Percentiles rank a stretch among this genome's conserved stretches.
These are phyloP conservation scores for Myriosclerotinia scirpicola DNA, from an alignment of 2,329 filamentous ascomycete genomes.

Conservation along the genomic window DNA sequence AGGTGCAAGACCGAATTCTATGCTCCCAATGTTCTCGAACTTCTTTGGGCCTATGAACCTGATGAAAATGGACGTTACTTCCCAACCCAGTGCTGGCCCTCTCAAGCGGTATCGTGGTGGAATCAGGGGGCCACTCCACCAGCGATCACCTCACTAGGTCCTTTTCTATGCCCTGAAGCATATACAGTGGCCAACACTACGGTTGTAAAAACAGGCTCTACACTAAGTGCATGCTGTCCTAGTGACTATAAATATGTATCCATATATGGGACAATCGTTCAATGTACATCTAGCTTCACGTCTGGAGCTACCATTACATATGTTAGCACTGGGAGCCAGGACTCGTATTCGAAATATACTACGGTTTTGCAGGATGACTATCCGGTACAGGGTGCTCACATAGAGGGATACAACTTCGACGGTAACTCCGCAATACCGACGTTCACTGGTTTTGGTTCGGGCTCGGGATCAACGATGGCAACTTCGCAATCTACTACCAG, in stretches of 20 bases:
- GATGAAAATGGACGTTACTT: not conserved
- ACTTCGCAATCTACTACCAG: not conserved
- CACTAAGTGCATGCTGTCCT: slow-evolving; percentile 17
- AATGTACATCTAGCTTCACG: slow-evolving; percentile 7
- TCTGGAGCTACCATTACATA: slow-evolving; percentile 16
- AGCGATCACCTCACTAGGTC: slow-evolving; percentile 9
- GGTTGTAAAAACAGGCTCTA: not conserved
- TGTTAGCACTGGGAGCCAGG: not conserved
- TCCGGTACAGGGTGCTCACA: not conserved
- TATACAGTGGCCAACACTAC: slow-evolving; percentile 4
- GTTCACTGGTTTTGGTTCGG: slow-evolving; percentile 11
- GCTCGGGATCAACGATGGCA: not conserved
- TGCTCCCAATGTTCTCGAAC: not conserved
- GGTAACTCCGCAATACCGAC: slow-evolving; percentile 11
- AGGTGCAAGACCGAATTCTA: slow-evolving; percentile 8
- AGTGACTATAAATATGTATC: not conserved
- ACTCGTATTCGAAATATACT: not conserved
- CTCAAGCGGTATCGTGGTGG: slow-evolving; percentile 12
- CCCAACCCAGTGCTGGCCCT: slow-evolving; percentile 9
- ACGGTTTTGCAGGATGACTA: not conserved
- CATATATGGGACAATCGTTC: not conserved
- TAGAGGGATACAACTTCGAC: slow-evolving; percentile 21
- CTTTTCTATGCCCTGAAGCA: slow-evolving; percentile 16
- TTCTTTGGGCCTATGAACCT: slow-evolving; percentile 3
- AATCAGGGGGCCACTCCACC: not conserved